Base-by-base conservation (phyloP, 495 filamentous ascomycete species). In the Penicillium lagena region DNA sequence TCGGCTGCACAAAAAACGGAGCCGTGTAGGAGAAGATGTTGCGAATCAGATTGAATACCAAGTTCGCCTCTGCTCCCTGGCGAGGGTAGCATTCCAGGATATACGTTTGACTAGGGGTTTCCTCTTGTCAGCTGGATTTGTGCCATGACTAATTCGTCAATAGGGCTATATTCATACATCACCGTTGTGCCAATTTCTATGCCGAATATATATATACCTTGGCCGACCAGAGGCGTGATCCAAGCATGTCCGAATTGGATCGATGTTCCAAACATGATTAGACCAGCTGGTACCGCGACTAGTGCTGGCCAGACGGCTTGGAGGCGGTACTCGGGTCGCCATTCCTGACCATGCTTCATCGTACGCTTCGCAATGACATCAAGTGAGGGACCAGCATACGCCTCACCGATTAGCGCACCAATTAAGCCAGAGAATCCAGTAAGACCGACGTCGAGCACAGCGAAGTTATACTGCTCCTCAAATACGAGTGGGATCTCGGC, bases 11-110 rank as follows among this genome's bases (percentile, higher is more conserved):
- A 41, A 41, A 41, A 28, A 41, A 41, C 39, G 39, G 39, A 30
- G 3, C 15, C 15, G 22, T 41, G 32, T 41, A 41, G 7, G 39
- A 41, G 28, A 41, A 41, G 5, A 41, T 7, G n/a, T 41, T 41
- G 28, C 39, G 39, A 14, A 41, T 41, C 11, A 41, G 29, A 14
- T 41, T 41, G 39, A 41, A 41, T 12, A 41, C 39, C 39, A 41
- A 41, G n/a, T 41, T 41, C 28, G 29, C 39, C 28, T 41, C 39
- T 11, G 39, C 39, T 12, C 39, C 39, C 39, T 41, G 39, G 28
- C 39, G 39, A 29, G 39, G 39, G 28, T 41, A 41, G 32, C 39
- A 41, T 41, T 41, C 39, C 9, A 41, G n/a, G 39, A 41, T 41
- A 29, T 41, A 41, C 2, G 28, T 41, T 41, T 41, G 39, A 31